These are phyloP conservation scores for Termitomyces sp. DNA, from an alignment of 768 basidiomycete genomes.

Conservation along the genomic window DNA sequence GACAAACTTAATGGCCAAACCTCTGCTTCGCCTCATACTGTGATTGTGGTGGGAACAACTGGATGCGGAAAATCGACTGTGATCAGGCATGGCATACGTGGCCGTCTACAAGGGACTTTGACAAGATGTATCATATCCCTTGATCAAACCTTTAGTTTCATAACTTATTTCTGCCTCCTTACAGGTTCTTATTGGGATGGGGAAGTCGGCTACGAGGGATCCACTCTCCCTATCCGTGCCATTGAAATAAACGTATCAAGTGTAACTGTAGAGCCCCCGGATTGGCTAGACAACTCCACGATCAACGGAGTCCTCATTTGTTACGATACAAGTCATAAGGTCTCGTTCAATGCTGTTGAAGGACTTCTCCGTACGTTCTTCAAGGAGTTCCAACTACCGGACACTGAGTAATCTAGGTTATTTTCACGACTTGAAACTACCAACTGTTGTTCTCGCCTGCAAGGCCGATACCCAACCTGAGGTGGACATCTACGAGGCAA, in stretches of 20 bases:
- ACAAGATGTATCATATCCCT: constrained; percentile 30
- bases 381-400: not conserved
- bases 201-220: constrained; percentile 23
- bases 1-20: constrained; percentile 17
- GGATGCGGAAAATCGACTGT: constrained; percentile 84
- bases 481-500: constrained; percentile 52
- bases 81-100: constrained; percentile 69
- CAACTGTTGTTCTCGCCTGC: constrained; percentile 77
- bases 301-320: constrained; percentile 82
- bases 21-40: constrained; percentile 35
- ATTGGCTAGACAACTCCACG: constrained; percentile 44
- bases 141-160: not conserved
- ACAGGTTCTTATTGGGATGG: constrained; percentile 31
- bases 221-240: constrained; percentile 41
- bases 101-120: constrained; percentile 36
- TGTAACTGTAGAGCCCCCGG: constrained; percentile 2
- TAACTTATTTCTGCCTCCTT: not conserved
- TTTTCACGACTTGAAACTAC: constrained; percentile 50
- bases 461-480: constrained; percentile 67
- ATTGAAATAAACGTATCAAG: constrained; percentile 47
- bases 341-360: constrained; percentile 63
- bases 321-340: constrained; percentile 64
- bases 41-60: constrained; percentile 74
- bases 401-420: constrained; percentile 36
- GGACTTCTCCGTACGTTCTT: constrained; percentile 61